Base-by-base conservation (phyloP, 2,329 filamentous ascomycete species). In the Clonostachys chloroleuca region DNA sequence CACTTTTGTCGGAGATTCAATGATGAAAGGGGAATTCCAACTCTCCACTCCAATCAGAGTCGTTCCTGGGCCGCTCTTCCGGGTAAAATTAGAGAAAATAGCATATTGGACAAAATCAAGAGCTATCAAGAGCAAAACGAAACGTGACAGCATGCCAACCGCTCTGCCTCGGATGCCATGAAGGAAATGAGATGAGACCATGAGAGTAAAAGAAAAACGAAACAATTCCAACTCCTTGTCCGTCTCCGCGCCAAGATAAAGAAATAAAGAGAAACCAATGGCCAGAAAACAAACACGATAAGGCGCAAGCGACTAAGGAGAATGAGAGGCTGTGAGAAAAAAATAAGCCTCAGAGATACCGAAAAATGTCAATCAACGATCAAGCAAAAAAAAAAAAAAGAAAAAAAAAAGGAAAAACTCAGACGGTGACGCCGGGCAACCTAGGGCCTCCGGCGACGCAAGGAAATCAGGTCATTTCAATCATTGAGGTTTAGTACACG, bases 401-500 rank as follows among this genome's bases (percentile, higher is more conserved):
- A 56, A 62, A 59, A 60, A 55, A 56, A 63, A 58, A 52, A 42
- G 48, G 45, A 49, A 51, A 47, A 49, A 39, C 37, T 49, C 50
- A 45, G 37, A 46, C 9, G 24, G 24, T 30, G 24, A 10, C 9
- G 24, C 24, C 24, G 36, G 45, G 54, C 56, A 53, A 34, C 18
- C 18, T 34, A 44, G 36, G 9, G 37, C 43, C 30, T 13, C 44
- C n/a, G 24, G 40, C 46, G 43, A 46, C 47, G 20, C 40, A 40
- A 46, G 49, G 51, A 55, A 61, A 59, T 53, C 53, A 36, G 48
- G 55, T 78, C 75, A 64, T 79, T 75, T 65, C 66, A 67, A 56
- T 78, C 71, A 60, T 79, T 57, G 63, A 59, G 55, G 65, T 68
- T 73, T 80, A 86, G 63, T 86, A 86, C 72, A 86, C 80, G 73